Base-by-base conservation (phyloP, 1,139 yeast species). In the Candida glucosophila region DNA sequence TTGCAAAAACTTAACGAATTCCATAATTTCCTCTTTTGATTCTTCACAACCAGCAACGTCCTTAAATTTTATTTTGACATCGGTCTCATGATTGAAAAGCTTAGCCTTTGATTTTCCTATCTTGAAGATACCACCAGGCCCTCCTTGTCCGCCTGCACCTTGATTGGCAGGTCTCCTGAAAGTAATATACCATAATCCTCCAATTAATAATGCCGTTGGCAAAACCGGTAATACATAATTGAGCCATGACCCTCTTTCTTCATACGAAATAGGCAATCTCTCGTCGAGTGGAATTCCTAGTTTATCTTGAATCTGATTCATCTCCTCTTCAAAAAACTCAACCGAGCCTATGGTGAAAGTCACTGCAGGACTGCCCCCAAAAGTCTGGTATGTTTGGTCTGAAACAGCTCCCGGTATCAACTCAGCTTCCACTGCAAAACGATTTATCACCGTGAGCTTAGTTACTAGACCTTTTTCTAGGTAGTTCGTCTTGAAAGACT, bases 41-140 rank as follows among this genome's bases (percentile, higher is more conserved):
- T 80, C 92, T 40, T 76, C 81, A 49, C 83, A 76, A 17, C 92
- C 92, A 2, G 92, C 92, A 29, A 80, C 90, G 47, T 79, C 90
- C 37, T 75, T 74, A 43, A 80, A 80, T 41, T 73, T 77, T 24
- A 78, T 70, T 42, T 77, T 77, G 28, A 77, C 78, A 29, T 75
- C 80, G 4, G 76, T 72, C 37, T 78, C 86, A 34, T 73, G 77
- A 43, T 78, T 77, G 47, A 78, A 78, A 31, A 71, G 58, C 43
- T 75, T 77, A 2, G 86, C 86, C 40, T 76, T 77, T 6, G 78
- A 72, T 45, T 75, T 74, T 14, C 81, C 78, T 34, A 75, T 69
- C 29, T 71, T 70, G 47, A 75, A 74, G 16, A 75, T 58, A 3
- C 81, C 81, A 10, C 76, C 76, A 16, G 72, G 58, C 3, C 77